Evolutionary conservation across 2,329 filamentous ascomycete genomes (phyloP), one percentile per base, ranked within the genome.

Genomic region (Ophiosphaerella narmari): DNA sequence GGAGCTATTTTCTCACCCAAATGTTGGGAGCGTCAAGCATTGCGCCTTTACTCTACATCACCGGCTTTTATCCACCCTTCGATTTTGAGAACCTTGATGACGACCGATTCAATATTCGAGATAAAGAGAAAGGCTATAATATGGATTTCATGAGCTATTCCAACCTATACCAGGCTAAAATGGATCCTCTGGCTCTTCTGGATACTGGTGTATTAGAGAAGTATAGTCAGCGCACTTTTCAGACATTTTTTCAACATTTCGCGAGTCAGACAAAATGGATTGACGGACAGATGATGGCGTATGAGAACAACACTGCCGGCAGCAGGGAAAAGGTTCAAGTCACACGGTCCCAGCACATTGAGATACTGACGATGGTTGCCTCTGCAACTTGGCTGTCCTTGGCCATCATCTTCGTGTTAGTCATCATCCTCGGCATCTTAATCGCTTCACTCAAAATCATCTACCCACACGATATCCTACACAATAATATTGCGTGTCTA

Each of bases 241-340:
- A 60, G 1, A 66, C 62, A 0, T 70, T 70, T 49, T 71, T 71
- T 43, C 66, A 72, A 31, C 67, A 71, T 35, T 69, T 50, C 36
- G 61, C 58, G 7, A 58, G 55, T 41, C 21, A 50, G 4, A 57
- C 52, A 1, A 59, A 61, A 3, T 62, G 57, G 59, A 61, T 12
- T 1, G 60, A 56, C 14, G 58, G 58, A 14, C 24, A 38, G 55
- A 60, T 18, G 52, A 47, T 14, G 7, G 48, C 36, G 2, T 51
- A 51, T 29, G 40, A 48, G 11, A 34, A 42, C 9, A 7, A 21
- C 6, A 24, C n/a, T 21, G 12, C 4, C 4, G 39, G 24, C 7
- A 31, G 31, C 23, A 16, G 9, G 4, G 41, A 35, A 18, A 24
- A 45, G 3, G n/a, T 45, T 11, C 29, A 52, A n/a, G 46, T 39